phyloP scores from a whole-genome alignment of 352 stramenopile genomes.

The Pythium scleroteichum region DNA sequence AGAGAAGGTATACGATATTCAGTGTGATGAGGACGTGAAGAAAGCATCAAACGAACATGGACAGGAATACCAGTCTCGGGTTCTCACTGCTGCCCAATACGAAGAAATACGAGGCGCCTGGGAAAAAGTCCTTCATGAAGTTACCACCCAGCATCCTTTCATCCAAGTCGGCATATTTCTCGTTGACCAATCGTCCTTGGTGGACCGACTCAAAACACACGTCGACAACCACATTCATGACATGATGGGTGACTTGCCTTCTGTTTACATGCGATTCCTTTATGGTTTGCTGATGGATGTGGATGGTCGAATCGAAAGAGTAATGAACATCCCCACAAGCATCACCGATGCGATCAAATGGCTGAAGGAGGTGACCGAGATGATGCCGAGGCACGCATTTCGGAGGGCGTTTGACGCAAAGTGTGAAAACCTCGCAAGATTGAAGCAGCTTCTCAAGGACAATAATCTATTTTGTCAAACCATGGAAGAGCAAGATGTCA shows the following conservation, averaged over 20 bases:
- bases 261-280: conserved; percentile 55
- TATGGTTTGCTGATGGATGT: conserved; percentile 48
- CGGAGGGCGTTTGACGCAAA: conserved; percentile 55
- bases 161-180: conserved; percentile 57
- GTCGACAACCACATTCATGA: conserved; percentile 34
- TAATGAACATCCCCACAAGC: conserved; percentile 62
- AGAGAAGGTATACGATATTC: conserved; percentile 8
- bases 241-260: conserved; percentile 47
- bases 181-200: conserved; percentile 49
- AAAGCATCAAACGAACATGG: conserved; percentile 24
- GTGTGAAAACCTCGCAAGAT: conserved; percentile 47
- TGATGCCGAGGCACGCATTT: conserved; percentile 52
- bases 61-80: background rate
- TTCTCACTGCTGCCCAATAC: conserved; percentile 36
- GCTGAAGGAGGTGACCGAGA: conserved; percentile 51
- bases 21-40: conserved; percentile 19
- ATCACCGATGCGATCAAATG: conserved; percentile 49
- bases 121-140: conserved; percentile 40
- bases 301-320: conserved; percentile 50
- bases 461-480: conserved; percentile 9
- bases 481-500: conserved; percentile 11
- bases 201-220: conserved; percentile 36
- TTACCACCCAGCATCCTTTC: conserved; percentile 26
- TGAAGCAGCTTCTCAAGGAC: conserved; percentile 45
- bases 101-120: conserved; percentile 45